These are phyloP conservation scores for Blastobotrys arbuscula DNA, from an alignment of 1,139 yeast species.

Conservation along the genomic window DNA sequence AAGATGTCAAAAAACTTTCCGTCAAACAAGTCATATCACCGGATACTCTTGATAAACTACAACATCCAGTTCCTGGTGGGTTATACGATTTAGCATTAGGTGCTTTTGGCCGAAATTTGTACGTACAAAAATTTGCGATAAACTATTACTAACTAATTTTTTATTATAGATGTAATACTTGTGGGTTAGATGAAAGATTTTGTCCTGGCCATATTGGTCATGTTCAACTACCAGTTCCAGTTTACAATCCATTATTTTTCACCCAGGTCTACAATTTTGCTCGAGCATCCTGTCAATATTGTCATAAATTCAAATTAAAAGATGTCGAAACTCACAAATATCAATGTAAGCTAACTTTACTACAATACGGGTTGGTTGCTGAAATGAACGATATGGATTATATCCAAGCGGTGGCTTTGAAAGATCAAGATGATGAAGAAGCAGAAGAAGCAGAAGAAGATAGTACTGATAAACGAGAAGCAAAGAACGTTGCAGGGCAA, in stretches of 20 bases:
- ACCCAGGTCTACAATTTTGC: slow-evolving; percentile 80
- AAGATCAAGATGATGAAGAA: slow-evolving; percentile 32
- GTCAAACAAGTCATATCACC: slow-evolving; percentile 96
- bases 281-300: slow-evolving; percentile 81
- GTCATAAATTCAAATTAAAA: slow-evolving; percentile 76
- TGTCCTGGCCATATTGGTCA: slow-evolving; percentile 99
- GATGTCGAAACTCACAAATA: slow-evolving; percentile 65
- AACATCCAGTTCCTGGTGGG: slow-evolving; percentile 94
- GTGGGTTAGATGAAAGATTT: slow-evolving; percentile 89
- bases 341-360: slow-evolving; percentile 69
- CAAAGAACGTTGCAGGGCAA: slow-evolving; percentile 34
- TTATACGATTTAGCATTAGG: slow-evolving; percentile 91
- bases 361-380: slow-evolving; percentile 82
- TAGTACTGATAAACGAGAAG: slow-evolving; percentile 14
- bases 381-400: slow-evolving; percentile 61
- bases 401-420: slow-evolving; percentile 39
- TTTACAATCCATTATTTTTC: slow-evolving; percentile 91
- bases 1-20: slow-evolving; percentile 77
- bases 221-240: slow-evolving; percentile 92
- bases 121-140: slow-evolving; percentile 18
- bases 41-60: slow-evolving; percentile 87
- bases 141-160: neutral
- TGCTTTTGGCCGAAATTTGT: slow-evolving; percentile 76
- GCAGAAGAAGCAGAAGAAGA: slow-evolving; percentile 35
- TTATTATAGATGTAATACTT: slow-evolving; percentile 65